Evolutionary conservation across 208 protist species (phyloP).

Genomic region (Lotmaria passim): DNA sequence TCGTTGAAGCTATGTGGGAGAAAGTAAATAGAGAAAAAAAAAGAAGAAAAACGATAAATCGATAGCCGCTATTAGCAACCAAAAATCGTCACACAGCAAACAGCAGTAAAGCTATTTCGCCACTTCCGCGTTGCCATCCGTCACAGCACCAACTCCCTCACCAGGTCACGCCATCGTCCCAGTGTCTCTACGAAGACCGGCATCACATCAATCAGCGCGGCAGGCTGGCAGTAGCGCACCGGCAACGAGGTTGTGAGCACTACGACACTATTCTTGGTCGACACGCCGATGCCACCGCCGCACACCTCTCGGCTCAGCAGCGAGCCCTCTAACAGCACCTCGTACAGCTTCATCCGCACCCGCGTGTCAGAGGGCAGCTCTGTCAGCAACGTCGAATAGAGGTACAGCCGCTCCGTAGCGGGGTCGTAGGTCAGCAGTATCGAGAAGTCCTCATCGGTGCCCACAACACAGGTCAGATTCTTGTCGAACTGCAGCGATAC

Average conservation of each 20-base stretch:
- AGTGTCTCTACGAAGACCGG: constrained; percentile 77
- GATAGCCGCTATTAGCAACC: neutral
- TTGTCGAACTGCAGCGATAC: constrained; percentile 68
- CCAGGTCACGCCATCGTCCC: constrained; percentile 61
- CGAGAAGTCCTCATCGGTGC: constrained; percentile 63
- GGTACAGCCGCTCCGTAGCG: constrained; percentile 76
- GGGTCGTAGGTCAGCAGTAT: constrained; percentile 79
- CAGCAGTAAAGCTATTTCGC: no score
- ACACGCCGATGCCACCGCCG: constrained; percentile 76
- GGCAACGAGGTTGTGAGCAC: constrained; percentile 69
- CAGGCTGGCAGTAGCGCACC: constrained; percentile 42
- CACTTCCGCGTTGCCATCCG: neutral
- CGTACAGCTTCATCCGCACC: constrained; percentile 73
- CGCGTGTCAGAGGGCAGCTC: constrained; percentile 45
- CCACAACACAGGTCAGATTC: constrained; percentile 78
- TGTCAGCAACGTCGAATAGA: constrained; percentile 80
- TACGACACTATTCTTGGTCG: constrained; percentile 63
- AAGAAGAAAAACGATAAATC: no score
- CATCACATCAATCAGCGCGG: constrained; percentile 59
- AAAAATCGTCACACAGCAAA: neutral
- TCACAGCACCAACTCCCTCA: constrained; percentile 56
- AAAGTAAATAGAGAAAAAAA: no score
- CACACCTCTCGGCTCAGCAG: constrained; percentile 83
- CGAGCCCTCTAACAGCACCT: constrained; percentile 77
- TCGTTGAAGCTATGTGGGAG: no score